phyloP scores from a whole-genome alignment of 2,329 filamentous ascomycete species.

The Fusarium acutatum region DNA sequence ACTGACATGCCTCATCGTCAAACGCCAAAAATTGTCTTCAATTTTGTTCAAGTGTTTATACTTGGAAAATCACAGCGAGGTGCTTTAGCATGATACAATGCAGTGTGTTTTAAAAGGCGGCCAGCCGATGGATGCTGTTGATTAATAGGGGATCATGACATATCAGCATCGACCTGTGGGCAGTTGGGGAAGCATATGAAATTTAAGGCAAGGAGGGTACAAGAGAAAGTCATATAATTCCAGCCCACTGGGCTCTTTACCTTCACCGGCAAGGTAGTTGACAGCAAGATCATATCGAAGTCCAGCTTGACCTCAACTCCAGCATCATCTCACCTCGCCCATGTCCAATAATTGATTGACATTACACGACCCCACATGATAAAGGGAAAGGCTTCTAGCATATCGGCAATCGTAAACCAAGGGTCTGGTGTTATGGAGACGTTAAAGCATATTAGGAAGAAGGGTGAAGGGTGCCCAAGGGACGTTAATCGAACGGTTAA shows the following conservation, averaged over 20 bases:
- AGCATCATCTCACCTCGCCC: neutral
- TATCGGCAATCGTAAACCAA: constrained; percentile 13
- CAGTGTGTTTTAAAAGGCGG: neutral
- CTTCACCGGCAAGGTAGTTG: neutral
- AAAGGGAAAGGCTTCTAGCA: neutral
- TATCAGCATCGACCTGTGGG: neutral
- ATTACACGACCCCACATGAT: neutral
- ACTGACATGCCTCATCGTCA: neutral
- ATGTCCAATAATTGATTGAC: neutral
- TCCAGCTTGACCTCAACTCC: neutral
- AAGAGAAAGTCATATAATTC: neutral
- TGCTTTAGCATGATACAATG: neutral
- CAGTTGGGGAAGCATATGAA: neutral
- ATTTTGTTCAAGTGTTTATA: neutral
- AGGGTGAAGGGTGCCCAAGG: neutral
- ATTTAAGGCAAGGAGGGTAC: neutral
- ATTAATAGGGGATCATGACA: neutral
- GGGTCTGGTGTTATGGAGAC: neutral
- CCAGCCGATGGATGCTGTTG: neutral
- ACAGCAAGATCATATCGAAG: neutral
- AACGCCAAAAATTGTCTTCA: neutral
- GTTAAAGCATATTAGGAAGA: neutral
- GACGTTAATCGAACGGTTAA: neutral
- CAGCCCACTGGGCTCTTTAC: neutral
- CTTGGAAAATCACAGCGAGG: neutral